phyloP scores from a whole-genome alignment of 208 protist species.

The Trypanosoma melophagium region DNA sequence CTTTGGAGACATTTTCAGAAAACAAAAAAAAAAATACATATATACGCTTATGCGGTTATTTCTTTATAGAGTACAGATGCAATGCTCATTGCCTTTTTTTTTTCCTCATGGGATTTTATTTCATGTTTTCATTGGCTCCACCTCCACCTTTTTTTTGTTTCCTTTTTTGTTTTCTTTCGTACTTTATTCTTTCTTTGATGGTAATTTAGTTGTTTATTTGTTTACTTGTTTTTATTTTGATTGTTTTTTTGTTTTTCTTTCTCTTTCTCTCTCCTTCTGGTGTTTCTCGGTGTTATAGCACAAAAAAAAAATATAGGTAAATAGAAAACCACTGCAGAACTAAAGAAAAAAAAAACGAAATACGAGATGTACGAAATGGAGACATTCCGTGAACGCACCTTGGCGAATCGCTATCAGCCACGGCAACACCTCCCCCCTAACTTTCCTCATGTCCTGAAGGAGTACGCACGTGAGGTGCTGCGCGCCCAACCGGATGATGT shows the following conservation, averaged over 20 bases:
- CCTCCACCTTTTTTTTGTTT: constrained; percentile 9
- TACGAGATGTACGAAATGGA: constrained; percentile 26
- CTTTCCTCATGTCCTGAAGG: constrained; percentile 88
- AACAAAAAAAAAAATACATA: constrained; percentile 9
- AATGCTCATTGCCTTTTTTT: constrained; percentile 12
- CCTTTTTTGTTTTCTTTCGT: constrained; percentile 2
- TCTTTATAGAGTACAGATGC: constrained; percentile 17
- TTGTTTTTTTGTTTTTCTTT: not conserved
- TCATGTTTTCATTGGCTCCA: too few relatives aligned
- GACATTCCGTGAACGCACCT: constrained; percentile 83
- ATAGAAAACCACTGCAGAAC: too few relatives aligned
- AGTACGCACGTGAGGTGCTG: constrained; percentile 93
- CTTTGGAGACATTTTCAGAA: not conserved
- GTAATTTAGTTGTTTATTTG: too few relatives aligned
- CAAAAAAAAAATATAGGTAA: too few relatives aligned
- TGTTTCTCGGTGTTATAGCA: not conserved
- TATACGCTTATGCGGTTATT: constrained; percentile 15
- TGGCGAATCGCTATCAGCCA: constrained; percentile 87
- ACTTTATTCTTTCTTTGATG: not conserved
- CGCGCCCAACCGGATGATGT: constrained; percentile 91
- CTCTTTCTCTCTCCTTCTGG: not conserved
- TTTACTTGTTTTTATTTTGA: constrained; percentile 1
- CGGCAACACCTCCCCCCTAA: constrained; percentile 83
- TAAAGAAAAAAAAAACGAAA: not conserved
- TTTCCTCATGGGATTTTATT: not conserved